phyloP scores from a whole-genome alignment of 768 basidiomycete genomes.

The Daedaleopsis sinensis region DNA sequence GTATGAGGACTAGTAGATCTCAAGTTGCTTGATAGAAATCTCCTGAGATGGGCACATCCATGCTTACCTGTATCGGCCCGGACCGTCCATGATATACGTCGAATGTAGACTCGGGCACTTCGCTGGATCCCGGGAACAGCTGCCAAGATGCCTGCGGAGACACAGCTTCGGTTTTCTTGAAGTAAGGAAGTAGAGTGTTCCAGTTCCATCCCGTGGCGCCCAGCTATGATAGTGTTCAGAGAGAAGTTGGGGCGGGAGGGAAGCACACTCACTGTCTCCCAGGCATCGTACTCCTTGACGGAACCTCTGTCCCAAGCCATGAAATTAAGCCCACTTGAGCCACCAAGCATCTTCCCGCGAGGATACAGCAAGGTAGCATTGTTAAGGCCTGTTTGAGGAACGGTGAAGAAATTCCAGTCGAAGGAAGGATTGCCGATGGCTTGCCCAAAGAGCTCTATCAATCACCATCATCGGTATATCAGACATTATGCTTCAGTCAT shows the following conservation, averaged over 20 bases:
- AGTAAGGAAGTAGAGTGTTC: slow-evolving; percentile 42
- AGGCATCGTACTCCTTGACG: slow-evolving; percentile 44
- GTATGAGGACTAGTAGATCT: slow-evolving; percentile 1
- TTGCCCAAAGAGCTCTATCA: slow-evolving; percentile 44
- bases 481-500: not conserved
- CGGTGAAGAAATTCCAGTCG: slow-evolving; percentile 54
- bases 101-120: slow-evolving; percentile 44
- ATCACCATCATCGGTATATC: not conserved
- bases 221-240: slow-evolving; percentile 3
- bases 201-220: slow-evolving; percentile 43
- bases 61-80: slow-evolving; percentile 45
- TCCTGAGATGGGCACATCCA: not conserved
- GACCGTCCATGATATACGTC: slow-evolving; percentile 48
- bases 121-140: slow-evolving; percentile 32
- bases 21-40: not conserved
- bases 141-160: slow-evolving; percentile 41
- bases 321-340: slow-evolving; percentile 65
- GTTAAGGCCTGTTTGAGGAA: slow-evolving; percentile 44
- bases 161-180: slow-evolving; percentile 54
- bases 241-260: not conserved
- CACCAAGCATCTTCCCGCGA: slow-evolving; percentile 65
- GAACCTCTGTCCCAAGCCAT: slow-evolving; percentile 61
- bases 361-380: slow-evolving; percentile 50
- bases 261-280: slow-evolving; percentile 29
- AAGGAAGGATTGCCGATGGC: slow-evolving; percentile 47